phyloP scores from a whole-genome alignment of 306 rosid species.

The Prunus mume region DNA sequence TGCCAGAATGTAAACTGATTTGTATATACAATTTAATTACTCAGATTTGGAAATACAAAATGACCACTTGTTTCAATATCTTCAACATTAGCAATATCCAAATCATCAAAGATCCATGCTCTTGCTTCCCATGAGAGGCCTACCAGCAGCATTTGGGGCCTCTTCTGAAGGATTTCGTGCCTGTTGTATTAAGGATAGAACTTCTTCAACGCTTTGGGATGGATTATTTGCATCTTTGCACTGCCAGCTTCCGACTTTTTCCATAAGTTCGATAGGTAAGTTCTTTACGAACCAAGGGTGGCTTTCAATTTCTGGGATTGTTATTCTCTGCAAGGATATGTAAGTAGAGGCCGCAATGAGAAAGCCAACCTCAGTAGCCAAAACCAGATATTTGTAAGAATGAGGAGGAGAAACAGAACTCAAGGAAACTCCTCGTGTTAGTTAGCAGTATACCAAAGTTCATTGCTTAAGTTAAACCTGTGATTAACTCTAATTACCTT shows the following conservation, averaged over 20 bases:
- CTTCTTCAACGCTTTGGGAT: conserved; percentile 61
- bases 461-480: neutral
- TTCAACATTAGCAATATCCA: conserved; percentile 35
- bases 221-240: conserved; percentile 56
- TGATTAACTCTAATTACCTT: conserved; percentile 42
- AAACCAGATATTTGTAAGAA: neutral
- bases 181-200: conserved; percentile 60
- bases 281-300: conserved; percentile 81
- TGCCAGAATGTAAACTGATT: no score
- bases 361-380: neutral
- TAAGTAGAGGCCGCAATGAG: conserved; percentile 1
- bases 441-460: no score
- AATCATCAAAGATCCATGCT: conserved; percentile 71
- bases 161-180: conserved; percentile 33
- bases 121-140: conserved; percentile 36
- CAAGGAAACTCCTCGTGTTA: no score
- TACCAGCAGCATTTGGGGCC: conserved; percentile 28
- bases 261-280: conserved; percentile 59
- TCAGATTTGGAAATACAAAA: conserved; percentile 49
- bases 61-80: conserved; percentile 62
- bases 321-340: conserved; percentile 50
- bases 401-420: no score
- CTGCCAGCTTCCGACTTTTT: conserved; percentile 63
- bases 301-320: conserved; percentile 52
- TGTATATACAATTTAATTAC: neutral